Base-by-base conservation (phyloP, 73 alveolate genomes). In the Tetrahymena thermophila region DNA sequence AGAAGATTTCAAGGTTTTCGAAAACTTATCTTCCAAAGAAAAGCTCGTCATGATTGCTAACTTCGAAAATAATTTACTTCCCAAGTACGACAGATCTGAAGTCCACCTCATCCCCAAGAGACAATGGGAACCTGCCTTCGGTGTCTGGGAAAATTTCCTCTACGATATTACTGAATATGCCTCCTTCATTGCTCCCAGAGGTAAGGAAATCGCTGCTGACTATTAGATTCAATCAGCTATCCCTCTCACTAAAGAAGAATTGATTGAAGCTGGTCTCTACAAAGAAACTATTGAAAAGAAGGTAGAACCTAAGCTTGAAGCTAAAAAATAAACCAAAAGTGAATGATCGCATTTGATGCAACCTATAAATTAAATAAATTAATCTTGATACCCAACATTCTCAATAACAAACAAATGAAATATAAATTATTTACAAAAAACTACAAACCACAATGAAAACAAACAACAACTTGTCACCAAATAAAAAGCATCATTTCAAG, bases 181-280 rank as follows among this genome's bases (percentile, higher is more conserved):
- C 35, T 85, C 95, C 15, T 50, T 85, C 84, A 95, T 95, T 85
- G 55, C 55, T 43, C 96, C 96, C 35, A 44, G 89, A 95, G 96
- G 95, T 34, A 16, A 85, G 42, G 93, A 95, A 85, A 96, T 99
- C 99, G 96, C 89, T 71, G 35, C 89, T 31, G 89, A 31, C 42
- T 71, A 71, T 71, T 31, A 71, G 31, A 31, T 71, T 8, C 37
- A 71, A 71, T 71, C 89, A 0, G 89, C 89, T 19, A 17, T 71
- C 37, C 89, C 89, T 31, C 89, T 71, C n/a, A 71, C 89, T 13
- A 25, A 71, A 19, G 89, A 71, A 71, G 89, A 71, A 71, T 31
- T 71, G 7, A 71, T 71, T 23, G 89, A 71, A 71, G 89, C 89
- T 71, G 89, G 89, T 71, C 40, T 71, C 21, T 71, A 71, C 37